These are phyloP conservation scores for Pyricularia sp. DNA, from an alignment of 2,329 filamentous ascomycete genomes.

Conservation along the genomic window DNA sequence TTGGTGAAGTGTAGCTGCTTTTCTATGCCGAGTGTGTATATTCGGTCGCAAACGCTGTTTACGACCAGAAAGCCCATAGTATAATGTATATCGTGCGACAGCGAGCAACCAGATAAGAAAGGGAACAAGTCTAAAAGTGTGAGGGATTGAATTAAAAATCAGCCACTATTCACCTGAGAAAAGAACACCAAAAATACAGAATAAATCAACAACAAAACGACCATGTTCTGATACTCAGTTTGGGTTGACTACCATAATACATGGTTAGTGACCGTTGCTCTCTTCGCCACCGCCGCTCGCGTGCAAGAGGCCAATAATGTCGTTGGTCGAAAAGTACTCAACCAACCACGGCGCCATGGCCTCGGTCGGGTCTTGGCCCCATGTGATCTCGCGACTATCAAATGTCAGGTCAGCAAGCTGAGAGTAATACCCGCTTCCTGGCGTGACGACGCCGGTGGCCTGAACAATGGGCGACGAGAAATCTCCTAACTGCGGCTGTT, in stretches of 20 bases:
- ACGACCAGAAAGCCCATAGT: no score
- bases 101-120: no score
- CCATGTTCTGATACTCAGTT: not conserved
- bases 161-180: not conserved
- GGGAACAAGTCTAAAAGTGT: not conserved
- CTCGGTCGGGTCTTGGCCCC: slow-evolving; percentile 48
- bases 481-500: not conserved
- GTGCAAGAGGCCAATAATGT: slow-evolving; percentile 46
- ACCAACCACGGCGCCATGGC: slow-evolving; percentile 55
- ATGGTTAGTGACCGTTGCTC: not conserved
- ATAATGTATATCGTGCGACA: no score
- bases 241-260: not conserved
- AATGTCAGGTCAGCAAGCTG: slow-evolving; percentile 41
- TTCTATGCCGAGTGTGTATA: not conserved
- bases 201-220: not conserved
- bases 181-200: not conserved
- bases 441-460: slow-evolving; percentile 1
- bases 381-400: slow-evolving; percentile 66
- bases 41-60: not conserved
- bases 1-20: not conserved
- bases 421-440: not conserved
- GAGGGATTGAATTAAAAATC: not conserved
- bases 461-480: slow-evolving; percentile 16
- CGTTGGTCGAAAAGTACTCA: slow-evolving; percentile 52
- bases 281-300: slow-evolving; percentile 7